Percentiles rank a stretch among this genome's conserved stretches.
phyloP scores from a whole-genome alignment of 2,329 filamentous ascomycete genomes.

The Cryphonectria parasitica region DNA sequence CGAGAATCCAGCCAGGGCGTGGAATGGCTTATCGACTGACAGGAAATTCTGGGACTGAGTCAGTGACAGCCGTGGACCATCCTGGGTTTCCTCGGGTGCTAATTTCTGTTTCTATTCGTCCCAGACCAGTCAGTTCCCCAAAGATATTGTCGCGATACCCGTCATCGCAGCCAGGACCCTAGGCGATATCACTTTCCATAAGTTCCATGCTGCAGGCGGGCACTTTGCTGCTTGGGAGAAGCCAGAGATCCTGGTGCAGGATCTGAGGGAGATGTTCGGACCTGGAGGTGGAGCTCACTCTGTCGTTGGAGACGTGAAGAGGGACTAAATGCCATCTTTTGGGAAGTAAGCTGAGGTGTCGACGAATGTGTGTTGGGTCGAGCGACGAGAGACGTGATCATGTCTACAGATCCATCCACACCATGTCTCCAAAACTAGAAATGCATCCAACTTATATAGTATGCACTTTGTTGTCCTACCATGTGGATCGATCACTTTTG shows the following conservation, averaged over 20 bases:
- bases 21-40: slow-evolving; percentile 41
- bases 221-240: slow-evolving; percentile 66
- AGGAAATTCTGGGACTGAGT: slow-evolving; percentile 15
- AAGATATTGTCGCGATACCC: slow-evolving; percentile 59
- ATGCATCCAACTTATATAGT: neutral
- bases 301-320: slow-evolving; percentile 32
- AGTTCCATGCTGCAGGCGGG: slow-evolving; percentile 53
- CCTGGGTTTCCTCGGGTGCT: neutral
- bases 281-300: slow-evolving; percentile 46
- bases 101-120: neutral
- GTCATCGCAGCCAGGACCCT: slow-evolving; percentile 59
- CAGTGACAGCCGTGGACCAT: neutral
- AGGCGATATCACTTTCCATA: slow-evolving; percentile 63
- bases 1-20: slow-evolving; percentile 21
- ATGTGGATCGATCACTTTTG: neutral
- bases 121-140: slow-evolving; percentile 52
- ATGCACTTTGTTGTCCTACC: neutral
- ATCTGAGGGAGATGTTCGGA: slow-evolving; percentile 63
- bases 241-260: slow-evolving; percentile 57
- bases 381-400: neutral
- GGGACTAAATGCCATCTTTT: neutral
- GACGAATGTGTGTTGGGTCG: neutral
- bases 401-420: neutral
- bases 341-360: neutral
- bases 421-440: neutral